Evolutionary conservation across 1,284 basidiomycete species (phyloP), one percentile per base, ranked within the genome.

Genomic region (Prillingera fragicola): DNA sequence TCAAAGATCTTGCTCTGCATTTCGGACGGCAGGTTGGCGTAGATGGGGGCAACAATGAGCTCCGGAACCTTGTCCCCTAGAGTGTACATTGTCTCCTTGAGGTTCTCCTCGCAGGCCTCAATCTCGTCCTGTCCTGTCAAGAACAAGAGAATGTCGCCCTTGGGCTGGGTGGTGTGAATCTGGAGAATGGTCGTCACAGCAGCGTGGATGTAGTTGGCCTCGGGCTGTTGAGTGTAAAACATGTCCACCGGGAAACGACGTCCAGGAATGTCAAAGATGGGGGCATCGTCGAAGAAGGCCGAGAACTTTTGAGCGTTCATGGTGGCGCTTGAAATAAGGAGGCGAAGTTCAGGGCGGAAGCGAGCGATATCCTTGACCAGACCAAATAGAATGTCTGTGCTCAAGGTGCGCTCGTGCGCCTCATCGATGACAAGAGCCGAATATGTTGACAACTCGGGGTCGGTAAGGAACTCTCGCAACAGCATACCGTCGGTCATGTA

Each of bases 1-100:
- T 99, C 95, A 69, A 98, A 99, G 53, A 98, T 98, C 74, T 96
- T 96, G 26, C 91, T 87, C 69, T 99, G 95, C 91, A 97, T 91
- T 52, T 99, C 95, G 56, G 87, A 92, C 1, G 95, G 95, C 25
- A 99, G 73, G 66, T 96, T 97, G 51, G 95, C 92, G 65, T 99
- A 98, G 56, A 98, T 97, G 0, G 95, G 95, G 63, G 91, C 96
- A 41, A 98, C 80, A 45, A 98, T 84, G 41, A 98, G 78, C 63
- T 98, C 95, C 8, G 83, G 80, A 32, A 98, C 86, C 73, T 96
- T 96, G 74, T 96, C 95, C 17, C 94, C 94, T 1, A 98, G 75
- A 1, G 94, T 86, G 23, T 89, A 82, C 31, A 90, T 85, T 1
- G 95, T 98, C 73, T 98, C 94, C 65, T 88, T 84, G 34, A 99